phyloP scores from a whole-genome alignment of 768 basidiomycete species.

The Lyophyllum semitale region DNA sequence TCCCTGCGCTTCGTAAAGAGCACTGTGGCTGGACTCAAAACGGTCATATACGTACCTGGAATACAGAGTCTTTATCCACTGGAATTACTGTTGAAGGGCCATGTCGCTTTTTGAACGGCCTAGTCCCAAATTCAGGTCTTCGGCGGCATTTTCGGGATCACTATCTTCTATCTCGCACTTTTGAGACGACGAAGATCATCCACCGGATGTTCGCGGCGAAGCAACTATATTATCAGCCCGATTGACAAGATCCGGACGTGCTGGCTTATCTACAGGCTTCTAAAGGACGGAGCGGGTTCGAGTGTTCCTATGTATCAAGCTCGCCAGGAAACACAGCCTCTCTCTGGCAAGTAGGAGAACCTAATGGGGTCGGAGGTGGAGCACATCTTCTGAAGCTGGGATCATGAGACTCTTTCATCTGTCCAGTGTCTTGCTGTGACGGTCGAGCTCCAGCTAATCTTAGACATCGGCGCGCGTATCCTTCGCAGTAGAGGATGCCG shows the following conservation, averaged over 20 bases:
- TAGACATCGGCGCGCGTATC: neutral
- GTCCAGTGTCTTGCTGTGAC: neutral
- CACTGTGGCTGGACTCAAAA: neutral
- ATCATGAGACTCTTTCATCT: constrained; percentile 5
- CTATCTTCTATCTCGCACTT: neutral
- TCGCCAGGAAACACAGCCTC: neutral
- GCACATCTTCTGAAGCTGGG: neutral
- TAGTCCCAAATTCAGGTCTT: neutral
- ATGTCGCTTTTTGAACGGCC: neutral
- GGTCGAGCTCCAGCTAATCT: neutral
- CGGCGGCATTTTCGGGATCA: neutral
- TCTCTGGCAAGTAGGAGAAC: neutral
- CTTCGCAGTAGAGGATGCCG: neutral
- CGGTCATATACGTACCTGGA: neutral
- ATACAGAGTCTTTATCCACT: neutral
- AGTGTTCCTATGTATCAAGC: neutral
- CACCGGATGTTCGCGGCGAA: neutral
- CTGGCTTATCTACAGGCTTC: neutral
- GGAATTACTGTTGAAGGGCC: neutral
- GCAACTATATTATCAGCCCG: neutral
- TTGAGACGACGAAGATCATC: neutral
- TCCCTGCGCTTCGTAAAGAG: neutral
- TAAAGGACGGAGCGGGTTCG: neutral
- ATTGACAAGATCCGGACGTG: constrained; percentile 1
- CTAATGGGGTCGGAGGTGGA: neutral